Percentiles rank a stretch among this genome's conserved stretches.
phyloP scores from a whole-genome alignment of 768 basidiomycete genomes.

The Lactifluus rugatus region DNA sequence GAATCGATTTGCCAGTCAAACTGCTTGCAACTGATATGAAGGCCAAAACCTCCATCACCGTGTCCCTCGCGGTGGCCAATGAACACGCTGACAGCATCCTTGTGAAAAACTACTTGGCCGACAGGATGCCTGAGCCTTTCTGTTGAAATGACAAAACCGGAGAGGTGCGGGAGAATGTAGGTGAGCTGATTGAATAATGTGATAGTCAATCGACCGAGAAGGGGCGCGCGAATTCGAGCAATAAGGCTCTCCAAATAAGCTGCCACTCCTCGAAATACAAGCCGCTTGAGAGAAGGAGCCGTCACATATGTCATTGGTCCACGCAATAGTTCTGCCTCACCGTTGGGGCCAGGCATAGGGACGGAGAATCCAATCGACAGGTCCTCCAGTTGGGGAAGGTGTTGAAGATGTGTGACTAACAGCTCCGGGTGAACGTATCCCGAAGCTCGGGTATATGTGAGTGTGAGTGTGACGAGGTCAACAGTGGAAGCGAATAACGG shows the following conservation, averaged over 20 bases:
- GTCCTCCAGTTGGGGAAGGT: background rate
- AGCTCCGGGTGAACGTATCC: background rate
- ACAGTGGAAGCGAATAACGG: background rate
- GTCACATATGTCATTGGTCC: background rate
- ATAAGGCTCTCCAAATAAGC: constrained; percentile 1
- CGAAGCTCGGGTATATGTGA: background rate
- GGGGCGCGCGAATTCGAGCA: background rate
- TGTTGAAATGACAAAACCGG: background rate
- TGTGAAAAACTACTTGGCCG: background rate
- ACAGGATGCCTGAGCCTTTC: background rate
- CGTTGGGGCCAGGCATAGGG: background rate
- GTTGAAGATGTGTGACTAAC: background rate
- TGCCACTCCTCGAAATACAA: background rate
- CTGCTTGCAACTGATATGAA: background rate
- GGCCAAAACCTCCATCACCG: background rate
- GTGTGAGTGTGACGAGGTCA: background rate
- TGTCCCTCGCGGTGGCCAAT: background rate
- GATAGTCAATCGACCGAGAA: background rate
- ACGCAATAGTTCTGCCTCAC: background rate
- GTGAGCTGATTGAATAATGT: background rate
- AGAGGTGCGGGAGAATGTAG: background rate
- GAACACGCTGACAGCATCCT: background rate
- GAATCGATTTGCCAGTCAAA: constrained; percentile 1
- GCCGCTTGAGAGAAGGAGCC: background rate
- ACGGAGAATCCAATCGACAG: constrained; percentile 1